Base-by-base conservation (phyloP, 2,329 filamentous ascomycete genomes). In the Bertia moriformis region DNA sequence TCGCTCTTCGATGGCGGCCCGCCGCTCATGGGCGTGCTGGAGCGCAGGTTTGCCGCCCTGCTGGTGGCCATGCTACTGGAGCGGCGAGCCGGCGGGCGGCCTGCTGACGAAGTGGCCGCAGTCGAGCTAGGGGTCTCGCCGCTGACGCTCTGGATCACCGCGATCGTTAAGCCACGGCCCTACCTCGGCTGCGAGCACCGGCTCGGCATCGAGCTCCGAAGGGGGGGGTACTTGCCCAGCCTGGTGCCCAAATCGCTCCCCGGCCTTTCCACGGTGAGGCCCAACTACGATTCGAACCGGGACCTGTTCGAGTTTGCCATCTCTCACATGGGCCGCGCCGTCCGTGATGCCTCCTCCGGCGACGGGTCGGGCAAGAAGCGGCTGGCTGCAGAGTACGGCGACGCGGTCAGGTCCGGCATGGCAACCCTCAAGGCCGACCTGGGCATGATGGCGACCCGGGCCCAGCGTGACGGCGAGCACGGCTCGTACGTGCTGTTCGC, bases 341-440 rank as follows among this genome's bases (percentile, higher is more conserved):
- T 73, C 10, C 61, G 63, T 5, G 54, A 58, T 40, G 58, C 60
- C 14, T 57, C 54, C 13, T 47, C 54, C 2, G 46, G 47, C 14
- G n/a, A n/a, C n/a, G n/a, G n/a, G n/a, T n/a, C n/a, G n/a, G 48
- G 55, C 4, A 58, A 54, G 40, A 61, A 54, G 37, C 48, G 53
- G 4, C 49, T 67, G 10, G 50, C 59, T 5, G 43, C 53, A 1
- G 61, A 67, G 12, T 65, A 63, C 45, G 55, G 59, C 1, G 62
- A 58, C 39, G 57, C 58, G 1, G 49, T 77, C 10, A 59, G 57
- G 37, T 44, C 53, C 14, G 61, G 60, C 10, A 75, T 75, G 72
- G 60, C 67, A 15, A 66, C 67, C 46, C 68, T 76, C 45, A 70
- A 65, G 44, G 46, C 53, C 14, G 68, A 76, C 44, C 52, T 77